These are phyloP conservation scores for Knoxdaviesia capensis DNA, from an alignment of 2,329 filamentous ascomycete genomes.

Conservation along the genomic window DNA sequence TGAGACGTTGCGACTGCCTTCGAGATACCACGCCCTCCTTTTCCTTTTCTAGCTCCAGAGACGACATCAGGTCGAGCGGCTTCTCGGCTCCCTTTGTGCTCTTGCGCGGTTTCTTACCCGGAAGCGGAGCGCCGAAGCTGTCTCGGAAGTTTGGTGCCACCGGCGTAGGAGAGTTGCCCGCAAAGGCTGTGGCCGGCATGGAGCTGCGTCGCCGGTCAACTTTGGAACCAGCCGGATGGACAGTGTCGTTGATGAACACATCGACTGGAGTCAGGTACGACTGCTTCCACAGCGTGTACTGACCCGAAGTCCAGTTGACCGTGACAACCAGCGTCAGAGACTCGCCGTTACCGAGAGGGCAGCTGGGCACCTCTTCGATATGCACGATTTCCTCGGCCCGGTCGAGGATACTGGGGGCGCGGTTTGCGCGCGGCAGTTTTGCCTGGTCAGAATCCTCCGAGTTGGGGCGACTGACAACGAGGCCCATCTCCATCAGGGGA, in stretches of 20 bases:
- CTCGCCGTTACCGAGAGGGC: constrained; percentile 19
- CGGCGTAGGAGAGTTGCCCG: constrained; percentile 61
- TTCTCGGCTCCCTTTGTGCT: constrained; percentile 20
- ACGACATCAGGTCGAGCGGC: constrained; percentile 34
- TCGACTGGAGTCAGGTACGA: constrained; percentile 54
- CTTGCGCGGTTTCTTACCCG: constrained; percentile 32
- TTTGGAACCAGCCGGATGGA: constrained; percentile 15
- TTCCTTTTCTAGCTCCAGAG: constrained; percentile 42
- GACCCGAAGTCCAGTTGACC: constrained; percentile 52
- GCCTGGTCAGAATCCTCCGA: constrained; percentile 11
- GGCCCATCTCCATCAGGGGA: constrained; percentile 66
- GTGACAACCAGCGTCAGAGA: constrained; percentile 61
- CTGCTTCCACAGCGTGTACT: constrained; percentile 72
- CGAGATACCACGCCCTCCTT: constrained; percentile 31
- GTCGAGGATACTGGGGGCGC: constrained; percentile 40
- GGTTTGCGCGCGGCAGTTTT: constrained; percentile 14
- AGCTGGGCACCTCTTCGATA: constrained; percentile 46
- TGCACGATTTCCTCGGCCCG: constrained; percentile 69
- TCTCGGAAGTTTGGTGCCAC: constrained; percentile 52
- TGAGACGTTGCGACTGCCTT: constrained; percentile 57
- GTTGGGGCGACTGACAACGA: constrained; percentile 47
- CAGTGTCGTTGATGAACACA: constrained; percentile 19
- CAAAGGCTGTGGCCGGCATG: constrained; percentile 36
- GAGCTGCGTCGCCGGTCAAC: constrained; percentile 36
- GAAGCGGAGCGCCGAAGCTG: constrained; percentile 45